Percentiles rank a stretch among this genome's conserved stretches.
Evolutionary conservation across 495 filamentous ascomycete species (phyloP).

Genomic region (Talaromyces adpressus): DNA sequence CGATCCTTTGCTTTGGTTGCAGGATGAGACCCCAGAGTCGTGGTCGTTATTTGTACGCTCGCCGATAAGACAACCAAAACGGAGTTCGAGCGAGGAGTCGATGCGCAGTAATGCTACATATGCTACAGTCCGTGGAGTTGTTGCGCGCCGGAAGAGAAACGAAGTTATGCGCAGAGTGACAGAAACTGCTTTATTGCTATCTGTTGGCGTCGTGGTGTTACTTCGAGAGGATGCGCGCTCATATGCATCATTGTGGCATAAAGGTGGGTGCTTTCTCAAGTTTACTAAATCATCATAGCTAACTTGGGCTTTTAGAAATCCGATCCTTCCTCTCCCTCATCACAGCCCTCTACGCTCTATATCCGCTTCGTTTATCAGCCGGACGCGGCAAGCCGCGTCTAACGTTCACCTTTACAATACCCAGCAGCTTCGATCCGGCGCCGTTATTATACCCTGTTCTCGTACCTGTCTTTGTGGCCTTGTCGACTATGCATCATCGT

Average conservation of each 20-base stretch:
- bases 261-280: slow-evolving; percentile 24
- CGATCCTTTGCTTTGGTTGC: slow-evolving; percentile 29
- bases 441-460: slow-evolving; percentile 79
- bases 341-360: slow-evolving; percentile 35
- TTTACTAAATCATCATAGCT: not conserved
- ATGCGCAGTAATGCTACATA: not conserved
- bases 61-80: slow-evolving; percentile 24
- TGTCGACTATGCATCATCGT: slow-evolving; percentile 59
- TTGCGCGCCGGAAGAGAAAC: slow-evolving; percentile 28
- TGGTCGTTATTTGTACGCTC: slow-evolving; percentile 34
- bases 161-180: slow-evolving; percentile 38
- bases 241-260: slow-evolving; percentile 35
- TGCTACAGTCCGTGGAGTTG: slow-evolving; percentile 17
- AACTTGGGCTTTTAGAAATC: slow-evolving; percentile 33
- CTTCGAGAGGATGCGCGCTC: slow-evolving; percentile 22
- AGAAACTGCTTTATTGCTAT: slow-evolving; percentile 37
- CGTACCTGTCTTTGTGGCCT: slow-evolving; percentile 69
- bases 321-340: slow-evolving; percentile 32
- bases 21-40: slow-evolving; percentile 18
- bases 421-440: slow-evolving; percentile 79
- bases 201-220: slow-evolving; percentile 36
- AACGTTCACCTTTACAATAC: slow-evolving; percentile 46
- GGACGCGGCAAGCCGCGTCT: slow-evolving; percentile 4
- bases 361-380: slow-evolving; percentile 31
- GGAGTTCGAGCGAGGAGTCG: slow-evolving; percentile 32